These are phyloP conservation scores for Botrytis tulipae DNA, from an alignment of 2,329 filamentous ascomycete species.

Conservation along the genomic window DNA sequence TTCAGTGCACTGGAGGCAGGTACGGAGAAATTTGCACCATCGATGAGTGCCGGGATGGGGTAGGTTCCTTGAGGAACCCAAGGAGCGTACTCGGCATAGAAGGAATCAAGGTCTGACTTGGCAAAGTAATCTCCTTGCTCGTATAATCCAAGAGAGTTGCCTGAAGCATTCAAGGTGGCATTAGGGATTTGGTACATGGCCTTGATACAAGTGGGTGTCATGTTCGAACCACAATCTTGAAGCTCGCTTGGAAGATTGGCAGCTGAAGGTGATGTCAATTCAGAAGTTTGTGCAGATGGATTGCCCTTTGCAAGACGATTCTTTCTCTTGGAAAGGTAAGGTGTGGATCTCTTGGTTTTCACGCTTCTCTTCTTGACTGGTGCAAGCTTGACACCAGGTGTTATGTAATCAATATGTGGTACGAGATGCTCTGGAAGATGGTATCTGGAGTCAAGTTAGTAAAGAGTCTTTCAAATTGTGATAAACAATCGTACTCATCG, in stretches of 20 bases:
- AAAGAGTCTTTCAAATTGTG: not conserved
- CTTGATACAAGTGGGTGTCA: slow-evolving; percentile 30
- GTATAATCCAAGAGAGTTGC: slow-evolving; percentile 22
- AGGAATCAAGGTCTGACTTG: slow-evolving; percentile 26
- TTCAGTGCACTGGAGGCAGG: slow-evolving; percentile 13
- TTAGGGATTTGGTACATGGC: slow-evolving; percentile 39
- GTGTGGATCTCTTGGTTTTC: slow-evolving; percentile 21
- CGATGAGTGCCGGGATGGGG: slow-evolving; percentile 29
- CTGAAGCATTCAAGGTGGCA: slow-evolving; percentile 18
- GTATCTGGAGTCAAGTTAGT: slow-evolving; percentile 34
- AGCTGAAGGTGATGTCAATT: slow-evolving; percentile 12
- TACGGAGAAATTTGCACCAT: slow-evolving; percentile 28
- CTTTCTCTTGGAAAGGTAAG: slow-evolving; percentile 5
- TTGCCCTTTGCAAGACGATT: slow-evolving; percentile 10
- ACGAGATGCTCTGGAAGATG: slow-evolving; percentile 44
- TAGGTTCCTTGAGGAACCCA: slow-evolving; percentile 25
- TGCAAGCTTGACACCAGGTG: slow-evolving; percentile 43
- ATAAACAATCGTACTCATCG: slow-evolving; percentile 34
- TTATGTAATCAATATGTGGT: slow-evolving; percentile 48
- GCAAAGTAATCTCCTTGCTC: slow-evolving; percentile 30
- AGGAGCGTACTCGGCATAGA: slow-evolving; percentile 23
- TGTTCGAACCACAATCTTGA: slow-evolving; percentile 25
- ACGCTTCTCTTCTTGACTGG: slow-evolving; percentile 26
- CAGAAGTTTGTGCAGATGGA: not conserved
- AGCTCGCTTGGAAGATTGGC: slow-evolving; percentile 18